These are phyloP conservation scores for Strobilomyces confusus DNA, from an alignment of 768 basidiomycete genomes.

Conservation along the genomic window DNA sequence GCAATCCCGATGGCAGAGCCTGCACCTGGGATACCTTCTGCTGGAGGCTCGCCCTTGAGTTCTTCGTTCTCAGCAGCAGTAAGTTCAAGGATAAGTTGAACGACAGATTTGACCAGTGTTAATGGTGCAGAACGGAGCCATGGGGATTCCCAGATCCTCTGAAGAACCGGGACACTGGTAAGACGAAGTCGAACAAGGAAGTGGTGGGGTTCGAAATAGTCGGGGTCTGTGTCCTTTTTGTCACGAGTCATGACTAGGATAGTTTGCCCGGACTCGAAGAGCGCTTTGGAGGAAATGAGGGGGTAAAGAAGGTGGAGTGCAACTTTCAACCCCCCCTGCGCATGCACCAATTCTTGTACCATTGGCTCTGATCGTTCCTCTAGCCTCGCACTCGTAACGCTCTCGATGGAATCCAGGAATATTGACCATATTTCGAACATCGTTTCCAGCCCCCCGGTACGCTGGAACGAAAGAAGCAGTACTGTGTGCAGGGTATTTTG, in stretches of 20 bases:
- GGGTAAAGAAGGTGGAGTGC: slow-evolving; percentile 72
- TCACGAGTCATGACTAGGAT: slow-evolving; percentile 65
- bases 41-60: slow-evolving; percentile 41
- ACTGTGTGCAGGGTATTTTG: slow-evolving; percentile 79
- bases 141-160: slow-evolving; percentile 71
- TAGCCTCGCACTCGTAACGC: slow-evolving; percentile 42
- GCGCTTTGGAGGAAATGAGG: slow-evolving; percentile 71
- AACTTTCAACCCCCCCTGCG: slow-evolving; percentile 78
- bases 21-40: slow-evolving; percentile 32
- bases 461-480: slow-evolving; percentile 70
- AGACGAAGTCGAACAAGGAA: slow-evolving; percentile 81
- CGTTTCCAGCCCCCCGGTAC: slow-evolving; percentile 64
- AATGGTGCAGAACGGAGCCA: slow-evolving; percentile 81
- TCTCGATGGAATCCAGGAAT: slow-evolving; percentile 57
- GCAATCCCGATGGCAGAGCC: slow-evolving; percentile 30
- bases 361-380: slow-evolving; percentile 56
- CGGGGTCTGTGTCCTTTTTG: slow-evolving; percentile 71
- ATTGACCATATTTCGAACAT: slow-evolving; percentile 54
- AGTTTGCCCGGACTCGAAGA: slow-evolving; percentile 87
- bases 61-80: slow-evolving; percentile 81
- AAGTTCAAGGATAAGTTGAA: slow-evolving; percentile 76
- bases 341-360: slow-evolving; percentile 67
- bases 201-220: slow-evolving; percentile 82
- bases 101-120: slow-evolving; percentile 68
- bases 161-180: slow-evolving; percentile 61